Base-by-base conservation (phyloP, 495 filamentous ascomycete species). In the Penicillium paxilli region DNA sequence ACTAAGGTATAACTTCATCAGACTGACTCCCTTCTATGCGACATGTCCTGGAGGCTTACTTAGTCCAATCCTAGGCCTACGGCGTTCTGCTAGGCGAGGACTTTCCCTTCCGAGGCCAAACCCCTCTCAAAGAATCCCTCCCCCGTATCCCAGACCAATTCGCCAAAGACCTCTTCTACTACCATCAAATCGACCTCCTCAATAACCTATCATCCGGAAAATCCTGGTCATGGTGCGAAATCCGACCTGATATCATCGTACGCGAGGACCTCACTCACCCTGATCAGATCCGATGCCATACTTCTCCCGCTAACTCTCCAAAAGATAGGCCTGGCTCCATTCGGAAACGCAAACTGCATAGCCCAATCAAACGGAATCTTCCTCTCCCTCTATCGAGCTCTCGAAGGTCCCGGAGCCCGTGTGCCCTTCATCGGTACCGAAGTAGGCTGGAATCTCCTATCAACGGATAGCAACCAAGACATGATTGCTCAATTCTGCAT, bases 151-250 rank as follows among this genome's bases (percentile, higher is more conserved):
- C 75, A 0, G 64, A 72, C 2, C 72, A 73, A 2, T 77, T 60
- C 35, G 65, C 60, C n/a, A 57, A 64, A 21, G 70, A 80, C 41
- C 68, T 79, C 37, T 77, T 80, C 63, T 80, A 80, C 63, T 80
- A 78, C 47, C 55, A 49, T 11, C 73, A 79, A 52, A 67, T 72
- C 25, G 76, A 80, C 46, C 50, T 67, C 14, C 62, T 81, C 23
- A 49, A 59, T 17, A 52, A 63, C 9, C 54, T 72, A 1, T 64
- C 63, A 14, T 46, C 60, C 14, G 71, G 66, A 21, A 79, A 79
- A 59, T 45, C 40, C 1, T 77, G 75, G 77, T 63, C 51, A 22
- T 78, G 69, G 66, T 74, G 65, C 35, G 73, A 78, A 52, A 70
- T 78, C 44, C 64, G 74, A 4, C 76, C 76, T 1, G 76, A 79